These are phyloP conservation scores for Nemania serpens DNA, from an alignment of 2,329 filamentous ascomycete species.

Conservation along the genomic window DNA sequence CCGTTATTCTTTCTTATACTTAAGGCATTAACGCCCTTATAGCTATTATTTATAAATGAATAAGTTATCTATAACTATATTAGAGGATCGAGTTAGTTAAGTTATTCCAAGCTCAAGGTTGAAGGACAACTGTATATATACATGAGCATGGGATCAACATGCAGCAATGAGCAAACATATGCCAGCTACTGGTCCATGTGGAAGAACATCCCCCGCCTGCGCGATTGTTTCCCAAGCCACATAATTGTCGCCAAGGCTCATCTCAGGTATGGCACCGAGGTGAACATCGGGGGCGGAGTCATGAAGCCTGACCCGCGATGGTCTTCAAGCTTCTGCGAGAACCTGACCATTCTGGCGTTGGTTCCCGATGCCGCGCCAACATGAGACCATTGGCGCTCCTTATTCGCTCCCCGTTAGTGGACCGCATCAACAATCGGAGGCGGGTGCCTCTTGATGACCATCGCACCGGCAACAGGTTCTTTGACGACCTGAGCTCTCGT, in stretches of 20 bases:
- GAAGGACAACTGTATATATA: no score
- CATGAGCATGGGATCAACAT: no score
- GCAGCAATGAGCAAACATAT: no score
- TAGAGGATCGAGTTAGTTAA: no score
- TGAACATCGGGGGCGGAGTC: constrained; percentile 1
- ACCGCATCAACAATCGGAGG: constrained; percentile 14
- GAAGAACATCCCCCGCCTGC: constrained; percentile 13
- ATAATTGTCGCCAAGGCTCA: constrained; percentile 13
- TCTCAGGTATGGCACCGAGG: constrained; percentile 5
- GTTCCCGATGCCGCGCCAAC: no score
- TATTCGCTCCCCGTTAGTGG: neutral
- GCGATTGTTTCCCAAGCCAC: constrained; percentile 19
- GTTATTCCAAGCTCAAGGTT: no score
- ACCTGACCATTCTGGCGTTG: constrained; percentile 5
- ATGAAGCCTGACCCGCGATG: constrained; percentile 18
- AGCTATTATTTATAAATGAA: no score
- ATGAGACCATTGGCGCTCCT: no score
- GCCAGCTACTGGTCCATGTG: constrained; percentile 22
- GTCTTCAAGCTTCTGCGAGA: constrained; percentile 9
- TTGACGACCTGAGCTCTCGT: neutral
- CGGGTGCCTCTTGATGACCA: neutral
- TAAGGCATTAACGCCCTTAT: no score
- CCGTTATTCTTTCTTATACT: no score
- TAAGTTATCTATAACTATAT: no score
- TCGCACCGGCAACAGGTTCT: neutral